These are phyloP conservation scores for Ustilago loliicola DNA, from an alignment of 1,284 basidiomycete genomes.

Conservation along the genomic window DNA sequence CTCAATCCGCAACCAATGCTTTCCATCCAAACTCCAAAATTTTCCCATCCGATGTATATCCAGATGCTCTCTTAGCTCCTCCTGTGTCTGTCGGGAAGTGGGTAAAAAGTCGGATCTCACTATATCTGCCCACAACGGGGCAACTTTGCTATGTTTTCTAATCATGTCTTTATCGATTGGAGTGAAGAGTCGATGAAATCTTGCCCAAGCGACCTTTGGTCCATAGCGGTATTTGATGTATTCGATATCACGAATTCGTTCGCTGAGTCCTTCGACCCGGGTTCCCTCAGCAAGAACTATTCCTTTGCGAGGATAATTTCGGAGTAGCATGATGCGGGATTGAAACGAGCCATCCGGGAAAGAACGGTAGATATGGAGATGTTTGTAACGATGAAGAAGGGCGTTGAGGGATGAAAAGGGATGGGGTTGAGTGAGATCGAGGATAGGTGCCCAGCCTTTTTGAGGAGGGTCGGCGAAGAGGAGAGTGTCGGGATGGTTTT, in stretches of 20 bases:
- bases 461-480: slow-evolving; percentile 17
- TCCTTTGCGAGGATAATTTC: neutral
- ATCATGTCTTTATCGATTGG: neutral
- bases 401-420: slow-evolving; percentile 22
- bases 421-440: slow-evolving; percentile 25
- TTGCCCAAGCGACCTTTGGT: slow-evolving; percentile 10
- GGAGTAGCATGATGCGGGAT: neutral
- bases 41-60: slow-evolving; percentile 15
- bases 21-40: slow-evolving; percentile 28
- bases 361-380: slow-evolving; percentile 24
- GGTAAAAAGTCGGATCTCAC: neutral
- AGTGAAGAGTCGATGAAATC: slow-evolving; percentile 23
- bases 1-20: slow-evolving; percentile 7
- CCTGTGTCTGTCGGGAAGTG: neutral
- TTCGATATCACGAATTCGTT: slow-evolving; percentile 20
- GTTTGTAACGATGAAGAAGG: slow-evolving; percentile 19
- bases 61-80: slow-evolving; percentile 6
- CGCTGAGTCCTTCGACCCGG: slow-evolving; percentile 10
- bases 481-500: slow-evolving; percentile 5
- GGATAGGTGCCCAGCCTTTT: slow-evolving; percentile 12
- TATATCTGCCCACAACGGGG: slow-evolving; percentile 21
- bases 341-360: neutral
- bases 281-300: neutral
- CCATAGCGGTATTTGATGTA: slow-evolving; percentile 17
- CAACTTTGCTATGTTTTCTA: neutral